Evolutionary conservation across 2,329 filamentous ascomycete genomes (phyloP).

Genomic region (Paramyrothecium roridum): DNA sequence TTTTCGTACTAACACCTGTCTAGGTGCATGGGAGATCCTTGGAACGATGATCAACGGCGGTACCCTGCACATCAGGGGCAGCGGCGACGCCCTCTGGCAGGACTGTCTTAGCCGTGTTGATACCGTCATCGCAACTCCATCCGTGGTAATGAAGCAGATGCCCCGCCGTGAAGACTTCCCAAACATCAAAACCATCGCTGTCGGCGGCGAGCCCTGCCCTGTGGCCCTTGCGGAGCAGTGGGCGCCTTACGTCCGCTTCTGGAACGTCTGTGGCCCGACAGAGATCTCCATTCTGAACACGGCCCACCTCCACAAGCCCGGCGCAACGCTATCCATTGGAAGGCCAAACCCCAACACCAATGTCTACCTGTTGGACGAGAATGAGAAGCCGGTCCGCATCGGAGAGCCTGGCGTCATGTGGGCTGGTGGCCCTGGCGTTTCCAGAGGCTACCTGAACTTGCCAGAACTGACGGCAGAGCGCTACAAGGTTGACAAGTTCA

Average conservation of each 20-base stretch:
- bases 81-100: neutral
- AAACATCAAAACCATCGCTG: conserved; percentile 11
- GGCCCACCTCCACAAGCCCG: conserved; percentile 36
- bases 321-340: conserved; percentile 41
- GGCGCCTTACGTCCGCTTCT: conserved; percentile 6
- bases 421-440: conserved; percentile 45
- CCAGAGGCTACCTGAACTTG: conserved; percentile 45
- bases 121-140: conserved; percentile 41
- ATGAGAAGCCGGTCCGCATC: conserved; percentile 31
- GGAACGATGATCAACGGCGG: conserved; percentile 46
- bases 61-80: conserved; percentile 39
- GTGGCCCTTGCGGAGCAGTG: conserved; percentile 7
- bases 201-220: conserved; percentile 9
- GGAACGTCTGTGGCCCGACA: conserved; percentile 13
- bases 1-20: neutral
- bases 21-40: conserved; percentile 50
- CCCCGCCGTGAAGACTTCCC: conserved; percentile 30
- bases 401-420: conserved; percentile 43
- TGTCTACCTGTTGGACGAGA: conserved; percentile 42
- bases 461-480: conserved; percentile 39
- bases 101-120: neutral
- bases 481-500: conserved; percentile 42
- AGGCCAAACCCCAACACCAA: conserved; percentile 46
- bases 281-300: conserved; percentile 49
- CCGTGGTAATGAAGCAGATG: conserved; percentile 37